Conservation (phyloP, 805 yeast genomes). For the Monosporozyma servazzii region DNA sequence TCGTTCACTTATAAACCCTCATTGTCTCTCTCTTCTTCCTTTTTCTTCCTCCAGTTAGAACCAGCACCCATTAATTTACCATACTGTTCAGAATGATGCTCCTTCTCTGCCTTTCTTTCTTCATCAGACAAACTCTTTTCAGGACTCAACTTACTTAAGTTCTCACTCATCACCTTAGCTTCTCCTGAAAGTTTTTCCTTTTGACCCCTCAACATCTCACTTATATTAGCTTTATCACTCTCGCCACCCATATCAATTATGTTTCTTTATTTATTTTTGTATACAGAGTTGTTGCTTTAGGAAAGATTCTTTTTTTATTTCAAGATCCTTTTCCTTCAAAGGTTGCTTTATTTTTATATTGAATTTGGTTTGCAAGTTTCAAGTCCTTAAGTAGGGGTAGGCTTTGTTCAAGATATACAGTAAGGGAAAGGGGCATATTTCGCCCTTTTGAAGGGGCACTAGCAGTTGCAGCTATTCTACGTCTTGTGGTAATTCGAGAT, state of each 20-base stretch:
- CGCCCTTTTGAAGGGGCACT: too few species aligned
- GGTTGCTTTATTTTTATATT: not conserved
- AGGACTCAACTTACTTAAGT: slow-evolving; percentile 10
- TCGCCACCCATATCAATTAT: not conserved
- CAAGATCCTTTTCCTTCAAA: too few species aligned
- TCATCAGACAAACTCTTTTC: slow-evolving; percentile 6
- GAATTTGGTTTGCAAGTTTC: not conserved
- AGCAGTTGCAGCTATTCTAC: too few species aligned
- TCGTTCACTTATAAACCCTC: not conserved
- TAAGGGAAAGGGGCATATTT: not conserved
- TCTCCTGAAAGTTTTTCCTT: slow-evolving; percentile 20
- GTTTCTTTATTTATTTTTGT: not conserved
- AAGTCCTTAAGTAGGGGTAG: not conserved
- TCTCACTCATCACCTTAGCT: slow-evolving; percentile 13
- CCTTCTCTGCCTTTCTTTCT: slow-evolving; percentile 5
- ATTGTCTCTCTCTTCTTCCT: not conserved
- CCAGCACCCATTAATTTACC: slow-evolving; percentile 11
- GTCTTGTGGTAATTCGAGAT: not conserved
- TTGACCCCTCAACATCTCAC: slow-evolving; percentile 16
- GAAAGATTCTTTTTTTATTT: too few species aligned
- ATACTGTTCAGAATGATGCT: slow-evolving; percentile 9
- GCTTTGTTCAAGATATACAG: too few species aligned
- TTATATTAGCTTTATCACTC: slow-evolving; percentile 1
- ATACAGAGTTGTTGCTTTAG: not conserved
- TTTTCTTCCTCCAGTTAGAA: slow-evolving; percentile 4